Base-by-base conservation (phyloP, 1,139 yeast genomes). In the Protomyces inundatus region DNA sequence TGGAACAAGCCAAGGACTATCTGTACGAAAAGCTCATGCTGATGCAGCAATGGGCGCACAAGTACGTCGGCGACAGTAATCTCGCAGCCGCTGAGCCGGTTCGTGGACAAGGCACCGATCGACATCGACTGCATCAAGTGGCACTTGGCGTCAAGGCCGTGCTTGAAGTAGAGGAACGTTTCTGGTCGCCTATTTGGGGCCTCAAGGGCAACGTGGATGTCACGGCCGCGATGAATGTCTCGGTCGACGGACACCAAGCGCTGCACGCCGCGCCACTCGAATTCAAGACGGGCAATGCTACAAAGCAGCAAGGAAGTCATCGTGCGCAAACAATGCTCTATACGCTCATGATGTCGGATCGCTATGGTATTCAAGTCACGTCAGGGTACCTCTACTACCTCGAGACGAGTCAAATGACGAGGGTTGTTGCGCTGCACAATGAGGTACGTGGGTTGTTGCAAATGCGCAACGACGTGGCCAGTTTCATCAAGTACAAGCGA, bases 191-290 rank as follows among this genome's bases (percentile, higher is more conserved):
- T 0, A 81, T 83, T 71, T 90, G 82, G 77, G 99, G 99, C 0
- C 76, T 95, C n/a, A 85, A 89, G 68, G 99, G 99, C 0, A 83
- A 86, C 71, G 84, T 91, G 14, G 99, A 93, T 76, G 97, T 87
- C 0, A 88, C 97, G 0, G 81, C 90, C 0, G 88, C 87, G 69
- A 87, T 88, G 0, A 74, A 77, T 39, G 70, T 81, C 64, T 70
- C 64, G 4, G 60, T 62, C 23, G 61, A 46, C 14, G 36, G 35
- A 66, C 62, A 7, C 51, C 65, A 37, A 64, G 58, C 60, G 12
- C 30, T 56, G n/a, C 54, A 57, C 9, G 53, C 61, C 4, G 66
- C 52, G 33, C 98, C 98, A 0, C 77, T 95, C 76, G 99, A 93
- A 73, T 84, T 93, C 66, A 93, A 93, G 73, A 89, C 98, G 0